phyloP scores from a whole-genome alignment of 129 eudicot genomes.

The Escallonia herrerae region DNA sequence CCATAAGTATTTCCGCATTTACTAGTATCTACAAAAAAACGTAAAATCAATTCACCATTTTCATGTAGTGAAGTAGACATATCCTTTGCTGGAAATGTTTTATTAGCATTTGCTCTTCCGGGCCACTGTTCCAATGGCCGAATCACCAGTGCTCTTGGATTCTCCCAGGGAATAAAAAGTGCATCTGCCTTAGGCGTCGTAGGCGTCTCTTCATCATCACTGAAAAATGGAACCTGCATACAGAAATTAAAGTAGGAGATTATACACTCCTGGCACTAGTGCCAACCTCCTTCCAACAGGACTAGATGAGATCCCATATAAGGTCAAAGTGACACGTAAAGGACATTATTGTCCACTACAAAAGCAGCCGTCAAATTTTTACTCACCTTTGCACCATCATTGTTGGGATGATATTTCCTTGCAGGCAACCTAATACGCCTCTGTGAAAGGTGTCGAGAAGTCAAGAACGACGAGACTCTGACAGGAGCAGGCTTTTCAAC shows the following conservation, averaged over 20 bases:
- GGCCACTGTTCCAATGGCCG: slow-evolving; percentile 92
- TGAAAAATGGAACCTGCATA: slow-evolving; percentile 77
- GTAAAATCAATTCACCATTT: slow-evolving; percentile 44
- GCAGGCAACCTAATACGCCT: slow-evolving; percentile 86
- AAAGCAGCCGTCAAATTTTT: not conserved
- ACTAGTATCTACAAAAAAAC: not conserved
- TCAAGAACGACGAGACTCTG: slow-evolving; percentile 75
- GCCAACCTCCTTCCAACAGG: no score
- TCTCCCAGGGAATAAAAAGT: slow-evolving; percentile 89
- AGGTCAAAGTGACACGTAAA: no score
- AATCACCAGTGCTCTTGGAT: slow-evolving; percentile 88
- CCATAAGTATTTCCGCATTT: no score
- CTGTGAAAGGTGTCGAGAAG: slow-evolving; percentile 92
- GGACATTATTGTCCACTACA: not conserved
- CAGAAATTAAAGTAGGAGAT: not conserved
- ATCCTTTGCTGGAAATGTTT: slow-evolving; percentile 27
- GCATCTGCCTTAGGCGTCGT: slow-evolving; percentile 97
- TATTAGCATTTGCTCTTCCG: slow-evolving; percentile 43
- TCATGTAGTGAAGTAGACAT: slow-evolving; percentile 30
- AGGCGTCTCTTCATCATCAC: slow-evolving; percentile 76
- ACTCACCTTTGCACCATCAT: slow-evolving; percentile 77
- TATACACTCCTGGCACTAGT: no score
- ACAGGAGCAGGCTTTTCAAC: slow-evolving; percentile 92
- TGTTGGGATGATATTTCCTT: slow-evolving; percentile 83
- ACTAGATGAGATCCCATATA: no score